Evolutionary conservation across 805 yeast genomes (phyloP).

Genomic region (Blastobotrys muscicola): DNA sequence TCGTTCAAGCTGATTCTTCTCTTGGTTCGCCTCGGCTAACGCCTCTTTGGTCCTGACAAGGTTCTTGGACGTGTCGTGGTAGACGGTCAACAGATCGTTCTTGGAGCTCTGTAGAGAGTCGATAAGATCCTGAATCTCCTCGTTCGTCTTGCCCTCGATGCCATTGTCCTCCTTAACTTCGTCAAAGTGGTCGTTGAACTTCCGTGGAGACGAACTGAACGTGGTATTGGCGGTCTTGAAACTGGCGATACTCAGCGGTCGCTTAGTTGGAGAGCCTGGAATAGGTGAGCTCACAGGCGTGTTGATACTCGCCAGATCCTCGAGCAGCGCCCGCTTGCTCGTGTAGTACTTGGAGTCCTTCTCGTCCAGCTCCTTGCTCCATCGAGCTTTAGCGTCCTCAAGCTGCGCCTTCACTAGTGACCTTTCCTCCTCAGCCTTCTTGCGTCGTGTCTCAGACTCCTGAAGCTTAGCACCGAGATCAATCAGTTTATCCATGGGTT

Average conservation of each 20-base stretch:
- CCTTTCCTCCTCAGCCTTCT: constrained; percentile 16
- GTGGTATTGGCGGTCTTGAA: background rate
- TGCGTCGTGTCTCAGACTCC: constrained; percentile 23
- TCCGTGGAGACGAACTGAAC: no score
- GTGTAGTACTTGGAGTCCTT: constrained; percentile 18
- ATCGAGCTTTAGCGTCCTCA: constrained; percentile 18
- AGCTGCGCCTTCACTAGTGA: constrained; percentile 19
- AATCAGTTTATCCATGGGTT: constrained; percentile 33
- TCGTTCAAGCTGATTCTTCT: constrained; percentile 12
- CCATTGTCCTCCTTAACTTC: background rate
- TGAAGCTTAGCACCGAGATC: constrained; percentile 22
- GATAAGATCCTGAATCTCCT: constrained; percentile 13
- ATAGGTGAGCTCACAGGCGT: constrained; percentile 5
- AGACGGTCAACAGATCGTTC: constrained; percentile 17
- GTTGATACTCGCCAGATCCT: constrained; percentile 12
- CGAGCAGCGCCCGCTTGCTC: constrained; percentile 14
- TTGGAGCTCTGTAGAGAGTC: constrained; percentile 12
- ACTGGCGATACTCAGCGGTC: constrained; percentile 8
- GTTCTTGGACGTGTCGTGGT: constrained; percentile 21
- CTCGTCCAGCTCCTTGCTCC: constrained; percentile 18
- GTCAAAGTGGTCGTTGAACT: background rate
- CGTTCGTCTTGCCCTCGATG: constrained; percentile 7
- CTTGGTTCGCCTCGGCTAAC: constrained; percentile 19
- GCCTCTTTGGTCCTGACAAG: constrained; percentile 17
- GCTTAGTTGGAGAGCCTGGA: constrained; percentile 13